Evolutionary conservation across 441 rosid genomes (phyloP).

Genomic region (Bruguiera hainesii): DNA sequence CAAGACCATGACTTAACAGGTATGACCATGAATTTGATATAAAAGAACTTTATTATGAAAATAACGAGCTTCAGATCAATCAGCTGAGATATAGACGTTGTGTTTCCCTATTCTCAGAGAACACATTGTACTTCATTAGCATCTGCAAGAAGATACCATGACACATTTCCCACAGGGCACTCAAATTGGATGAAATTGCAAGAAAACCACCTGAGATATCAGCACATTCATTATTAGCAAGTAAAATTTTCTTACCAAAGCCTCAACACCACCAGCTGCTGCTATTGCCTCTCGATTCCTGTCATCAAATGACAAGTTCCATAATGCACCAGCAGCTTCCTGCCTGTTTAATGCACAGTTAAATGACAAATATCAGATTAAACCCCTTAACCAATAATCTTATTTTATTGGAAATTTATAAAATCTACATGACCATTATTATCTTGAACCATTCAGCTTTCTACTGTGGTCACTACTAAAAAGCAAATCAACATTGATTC

Average conservation of each 20-base stretch:
- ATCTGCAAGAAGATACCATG: not conserved
- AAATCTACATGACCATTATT: not conserved
- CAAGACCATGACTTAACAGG: not conserved
- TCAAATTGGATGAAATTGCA: constrained; percentile 8
- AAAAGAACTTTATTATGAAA: no score
- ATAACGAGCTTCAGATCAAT: no score
- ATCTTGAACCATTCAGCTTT: not conserved
- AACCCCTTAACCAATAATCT: not conserved
- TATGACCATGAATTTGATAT: no score
- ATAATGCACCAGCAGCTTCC: constrained; percentile 97
- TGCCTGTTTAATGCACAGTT: constrained; percentile 51
- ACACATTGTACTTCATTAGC: not conserved
- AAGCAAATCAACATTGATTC: not conserved
- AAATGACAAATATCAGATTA: constrained; percentile 14
- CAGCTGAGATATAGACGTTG: no score
- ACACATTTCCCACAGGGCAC: not conserved
- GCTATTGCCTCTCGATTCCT: constrained; percentile 96
- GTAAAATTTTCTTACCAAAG: constrained; percentile 63
- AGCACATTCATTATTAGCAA: constrained; percentile 5
- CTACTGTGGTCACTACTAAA: not conserved
- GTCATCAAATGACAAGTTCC: constrained; percentile 95
- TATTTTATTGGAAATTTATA: constrained; percentile 4
- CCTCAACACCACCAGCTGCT: constrained; percentile 93
- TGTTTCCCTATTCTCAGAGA: no score
- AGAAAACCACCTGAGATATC: not conserved